Evolutionary conservation across 2,329 filamentous ascomycete species (phyloP).

Genomic region (Didymella pomorum): DNA sequence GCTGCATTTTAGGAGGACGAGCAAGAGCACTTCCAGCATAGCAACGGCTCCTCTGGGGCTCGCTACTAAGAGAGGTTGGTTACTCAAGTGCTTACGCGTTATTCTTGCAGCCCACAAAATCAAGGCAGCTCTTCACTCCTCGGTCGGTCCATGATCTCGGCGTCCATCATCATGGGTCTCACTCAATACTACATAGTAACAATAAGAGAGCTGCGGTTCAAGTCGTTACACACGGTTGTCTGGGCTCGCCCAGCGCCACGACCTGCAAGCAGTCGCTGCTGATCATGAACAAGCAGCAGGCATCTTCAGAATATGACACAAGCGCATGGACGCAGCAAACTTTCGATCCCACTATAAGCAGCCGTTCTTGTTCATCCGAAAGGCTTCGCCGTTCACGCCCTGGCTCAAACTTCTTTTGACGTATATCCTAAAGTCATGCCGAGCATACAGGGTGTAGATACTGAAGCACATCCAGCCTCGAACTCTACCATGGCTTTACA

Average conservation of each 20-base stretch:
- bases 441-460: neutral
- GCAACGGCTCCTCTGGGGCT: neutral
- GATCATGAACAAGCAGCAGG: neutral
- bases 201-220: neutral
- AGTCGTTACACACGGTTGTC: too few relatives aligned
- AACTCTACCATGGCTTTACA: neutral
- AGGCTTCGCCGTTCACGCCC: neutral
- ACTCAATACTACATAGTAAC: neutral
- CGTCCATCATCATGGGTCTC: neutral
- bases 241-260: too few relatives aligned
- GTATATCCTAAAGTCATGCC: neutral
- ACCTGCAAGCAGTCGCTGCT: neutral
- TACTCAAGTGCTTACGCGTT: neutral
- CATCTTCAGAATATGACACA: neutral
- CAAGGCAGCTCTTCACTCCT: neutral
- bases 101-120: neutral
- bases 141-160: neutral
- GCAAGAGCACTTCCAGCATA: neutral
- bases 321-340: neutral
- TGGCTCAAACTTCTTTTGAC: neutral
- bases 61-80: neutral
- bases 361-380: neutral
- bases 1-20: neutral
- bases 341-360: neutral
- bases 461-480: neutral